phyloP scores from a whole-genome alignment of 2,329 filamentous ascomycete genomes.

The Neophaeococcomyces mojaviensis region DNA sequence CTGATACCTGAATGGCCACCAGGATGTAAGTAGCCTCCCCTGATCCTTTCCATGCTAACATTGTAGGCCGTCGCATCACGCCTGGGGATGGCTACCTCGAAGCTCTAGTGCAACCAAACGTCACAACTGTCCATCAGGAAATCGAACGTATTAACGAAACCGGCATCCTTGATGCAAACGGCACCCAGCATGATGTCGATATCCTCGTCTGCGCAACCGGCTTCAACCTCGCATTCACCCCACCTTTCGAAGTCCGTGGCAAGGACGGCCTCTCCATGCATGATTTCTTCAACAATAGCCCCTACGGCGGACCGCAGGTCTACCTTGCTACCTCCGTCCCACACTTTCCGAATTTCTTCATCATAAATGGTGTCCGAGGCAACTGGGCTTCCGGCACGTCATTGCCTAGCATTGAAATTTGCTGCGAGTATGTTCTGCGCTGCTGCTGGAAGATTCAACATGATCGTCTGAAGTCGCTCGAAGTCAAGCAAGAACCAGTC shows the following conservation, averaged over 20 bases:
- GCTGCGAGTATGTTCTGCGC: slow-evolving; percentile 13
- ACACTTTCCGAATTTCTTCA: slow-evolving; percentile 17
- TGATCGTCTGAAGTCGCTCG: slow-evolving; percentile 11
- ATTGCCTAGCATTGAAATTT: slow-evolving; percentile 10
- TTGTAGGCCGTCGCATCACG: slow-evolving; percentile 39
- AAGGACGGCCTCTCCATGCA: slow-evolving; percentile 23
- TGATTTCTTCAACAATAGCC: slow-evolving; percentile 23
- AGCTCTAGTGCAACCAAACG: slow-evolving; percentile 35
- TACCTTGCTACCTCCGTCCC: slow-evolving; percentile 29
- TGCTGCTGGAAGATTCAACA: slow-evolving; percentile 11
- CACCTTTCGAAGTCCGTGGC: slow-evolving; percentile 24
- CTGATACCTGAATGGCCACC: slow-evolving; percentile 38
- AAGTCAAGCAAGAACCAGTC: slow-evolving; percentile 9
- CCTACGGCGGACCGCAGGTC: slow-evolving; percentile 23
- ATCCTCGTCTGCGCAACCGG: slow-evolving; percentile 37
- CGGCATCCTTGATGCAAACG: slow-evolving; percentile 35
- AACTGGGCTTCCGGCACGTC: slow-evolving; percentile 6
- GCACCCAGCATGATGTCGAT: slow-evolving; percentile 33
- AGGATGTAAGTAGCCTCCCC: slow-evolving; percentile 26
- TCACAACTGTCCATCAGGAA: slow-evolving; percentile 25
- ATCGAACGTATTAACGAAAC: slow-evolving; percentile 34
- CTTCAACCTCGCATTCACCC: slow-evolving; percentile 28
- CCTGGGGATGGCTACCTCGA: slow-evolving; percentile 48
- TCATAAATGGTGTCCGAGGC: slow-evolving; percentile 10
- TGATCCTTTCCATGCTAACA: slow-evolving; percentile 20